Percentiles rank a stretch among this genome's conserved stretches.
These are phyloP conservation scores for Populus hybrid DNA, from an alignment of 441 rosid genomes.

Conservation along the genomic window DNA sequence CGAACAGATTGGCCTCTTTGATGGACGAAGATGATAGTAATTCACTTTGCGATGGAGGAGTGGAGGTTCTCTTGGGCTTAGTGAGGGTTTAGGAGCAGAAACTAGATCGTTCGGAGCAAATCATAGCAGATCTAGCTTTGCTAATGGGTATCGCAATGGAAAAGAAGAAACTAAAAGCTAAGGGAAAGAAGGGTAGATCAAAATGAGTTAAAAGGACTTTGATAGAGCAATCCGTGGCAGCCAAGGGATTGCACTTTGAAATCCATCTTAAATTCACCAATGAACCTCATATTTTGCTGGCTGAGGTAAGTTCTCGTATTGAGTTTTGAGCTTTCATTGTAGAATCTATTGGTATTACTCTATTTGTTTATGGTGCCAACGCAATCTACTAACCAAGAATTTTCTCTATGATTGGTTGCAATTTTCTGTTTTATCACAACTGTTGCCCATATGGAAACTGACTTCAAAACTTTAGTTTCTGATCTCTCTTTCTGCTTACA, in stretches of 20 bases:
- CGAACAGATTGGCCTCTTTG: too few species aligned
- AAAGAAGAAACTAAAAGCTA: too few species aligned
- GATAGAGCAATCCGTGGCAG: conserved; percentile 58
- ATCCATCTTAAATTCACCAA: conserved; percentile 66
- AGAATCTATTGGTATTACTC: not conserved
- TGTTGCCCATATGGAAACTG: not conserved
- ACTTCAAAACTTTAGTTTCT: not conserved
- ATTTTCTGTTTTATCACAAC: not conserved
- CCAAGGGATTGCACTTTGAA: conserved; percentile 56
- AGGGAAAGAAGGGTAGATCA: conserved; percentile 33
- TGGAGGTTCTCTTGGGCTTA: too few species aligned
- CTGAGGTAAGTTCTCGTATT: conserved; percentile 55
- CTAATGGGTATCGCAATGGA: too few species aligned
- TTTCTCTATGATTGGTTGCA: not conserved
- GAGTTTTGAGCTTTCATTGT: not conserved
- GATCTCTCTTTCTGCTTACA: not conserved
- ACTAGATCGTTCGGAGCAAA: too few species aligned
- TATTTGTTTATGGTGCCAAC: not conserved
- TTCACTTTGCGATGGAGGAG: too few species aligned
- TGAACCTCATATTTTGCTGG: conserved; percentile 84
- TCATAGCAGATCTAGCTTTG: too few species aligned
- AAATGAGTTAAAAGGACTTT: conserved; percentile 19
- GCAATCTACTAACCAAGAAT: not conserved
- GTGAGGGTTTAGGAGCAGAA: too few species aligned
- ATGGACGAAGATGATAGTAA: too few species aligned